Base-by-base conservation (phyloP, 768 basidiomycete species). In the Xanthoconium purpureum region DNA sequence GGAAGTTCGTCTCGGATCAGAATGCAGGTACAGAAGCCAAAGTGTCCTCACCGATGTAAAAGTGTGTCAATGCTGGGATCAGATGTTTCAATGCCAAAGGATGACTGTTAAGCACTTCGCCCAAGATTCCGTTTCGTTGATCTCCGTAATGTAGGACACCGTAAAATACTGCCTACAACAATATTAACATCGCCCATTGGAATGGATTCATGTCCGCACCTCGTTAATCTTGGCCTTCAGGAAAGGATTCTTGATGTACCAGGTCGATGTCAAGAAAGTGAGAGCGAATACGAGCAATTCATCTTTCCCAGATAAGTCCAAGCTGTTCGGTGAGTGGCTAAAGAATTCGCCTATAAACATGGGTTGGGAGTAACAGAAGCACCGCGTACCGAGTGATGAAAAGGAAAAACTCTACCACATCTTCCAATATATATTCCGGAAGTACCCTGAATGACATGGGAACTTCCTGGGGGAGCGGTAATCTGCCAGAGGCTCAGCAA, bases 241-340 rank as follows among this genome's bases (percentile, higher is more conserved):
- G 78, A 96, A 98, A 0, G 97, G 97, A 63, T 98, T 99, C 77
- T 97, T 97, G 79, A 99, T 95, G 70, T 94, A 98, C 84, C 92
- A 94, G 0, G 95, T 96, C 37, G 92, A 94, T 7, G 88, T 84
- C 57, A 99, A 75, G 80, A 98, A 98, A 3, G 92, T 94, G 62
- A 99, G 75, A 18, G 86, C 81, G 73, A 98, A 98, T 1, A 86
- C 83, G 63, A 98, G 75, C 14, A 98, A 75, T 61, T 94, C 94
- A 12, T 84, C 83, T 75, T 92, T 95, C 44, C 94, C 94, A 0
- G 88, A 79, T 47, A 91, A 73, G 56, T 93, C 89, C 49, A 98
- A 82, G 50, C 88, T 91, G 44, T 93, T 84, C 0, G 93, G 94
- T 0, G 82, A 80, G 35, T 80, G 74, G 30, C 89, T 84, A 54